Percentiles rank a stretch among this genome's conserved stretches.
These are phyloP conservation scores for Exserohilum turcica DNA, from an alignment of 2,329 filamentous ascomycete species.

Conservation along the genomic window DNA sequence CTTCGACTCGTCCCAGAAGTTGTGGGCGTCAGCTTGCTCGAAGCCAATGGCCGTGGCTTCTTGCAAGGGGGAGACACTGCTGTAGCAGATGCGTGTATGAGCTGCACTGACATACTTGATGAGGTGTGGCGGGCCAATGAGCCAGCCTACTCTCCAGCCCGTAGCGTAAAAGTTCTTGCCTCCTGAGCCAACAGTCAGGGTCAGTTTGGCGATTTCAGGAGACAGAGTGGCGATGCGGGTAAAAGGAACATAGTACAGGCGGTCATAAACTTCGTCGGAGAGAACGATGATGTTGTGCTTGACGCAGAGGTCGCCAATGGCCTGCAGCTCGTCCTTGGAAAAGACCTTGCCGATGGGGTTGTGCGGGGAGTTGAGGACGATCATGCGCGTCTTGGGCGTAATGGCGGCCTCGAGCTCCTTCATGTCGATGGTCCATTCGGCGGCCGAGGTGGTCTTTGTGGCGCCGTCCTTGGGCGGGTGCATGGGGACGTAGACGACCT, in stretches of 20 bases:
- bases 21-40: slow-evolving; percentile 80
- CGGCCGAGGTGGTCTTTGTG: slow-evolving; percentile 78
- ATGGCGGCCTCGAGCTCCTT: slow-evolving; percentile 80
- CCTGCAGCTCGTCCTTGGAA: slow-evolving; percentile 78
- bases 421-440: slow-evolving; percentile 88
- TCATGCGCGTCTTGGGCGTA: slow-evolving; percentile 90
- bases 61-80: slow-evolving; percentile 88
- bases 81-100: slow-evolving; percentile 96
- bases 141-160: slow-evolving; percentile 94
- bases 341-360: slow-evolving; percentile 98
- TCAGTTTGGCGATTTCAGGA: slow-evolving; percentile 84
- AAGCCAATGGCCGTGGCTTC: slow-evolving; percentile 94
- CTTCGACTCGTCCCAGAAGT: slow-evolving; percentile 86
- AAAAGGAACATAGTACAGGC: slow-evolving; percentile 93
- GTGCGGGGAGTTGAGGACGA: slow-evolving; percentile 86
- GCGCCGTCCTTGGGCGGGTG: slow-evolving; percentile 84
- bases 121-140: slow-evolving; percentile 85
- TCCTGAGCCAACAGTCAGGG: slow-evolving; percentile 90
- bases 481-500: slow-evolving; percentile 93
- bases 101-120: slow-evolving; percentile 91
- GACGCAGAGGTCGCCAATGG: slow-evolving; percentile 85
- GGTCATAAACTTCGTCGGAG: slow-evolving; percentile 76
- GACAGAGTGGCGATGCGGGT: slow-evolving; percentile 90
- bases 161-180: slow-evolving; percentile 99
- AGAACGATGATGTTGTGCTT: slow-evolving; percentile 94